Evolutionary conservation across 2,329 filamentous ascomycete species (phyloP).

Genomic region (Atkinsonella texensis): DNA sequence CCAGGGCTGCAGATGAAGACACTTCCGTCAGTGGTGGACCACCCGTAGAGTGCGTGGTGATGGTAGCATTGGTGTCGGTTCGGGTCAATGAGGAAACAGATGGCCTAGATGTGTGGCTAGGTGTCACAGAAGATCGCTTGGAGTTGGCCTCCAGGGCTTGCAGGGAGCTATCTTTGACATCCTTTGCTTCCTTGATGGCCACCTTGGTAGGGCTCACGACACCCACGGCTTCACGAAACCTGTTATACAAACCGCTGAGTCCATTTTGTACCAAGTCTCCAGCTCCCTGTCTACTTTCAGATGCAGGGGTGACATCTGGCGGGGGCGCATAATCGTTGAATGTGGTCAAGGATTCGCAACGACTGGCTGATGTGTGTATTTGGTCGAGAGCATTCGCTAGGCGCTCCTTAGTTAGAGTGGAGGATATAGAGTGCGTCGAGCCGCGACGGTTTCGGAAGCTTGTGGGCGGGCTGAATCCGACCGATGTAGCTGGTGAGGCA

Average conservation of each 20-base stretch:
- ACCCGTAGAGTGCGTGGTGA: slow-evolving; percentile 20
- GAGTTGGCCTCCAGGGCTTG: slow-evolving; percentile 21
- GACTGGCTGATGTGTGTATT: slow-evolving; percentile 82
- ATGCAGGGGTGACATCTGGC: slow-evolving; percentile 41
- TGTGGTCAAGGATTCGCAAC: slow-evolving; percentile 72
- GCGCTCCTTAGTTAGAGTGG: slow-evolving; percentile 52
- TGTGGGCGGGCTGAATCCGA: slow-evolving; percentile 16
- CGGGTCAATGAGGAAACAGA: slow-evolving; percentile 29
- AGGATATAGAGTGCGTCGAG: slow-evolving; percentile 29
- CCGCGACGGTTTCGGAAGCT: slow-evolving; percentile 24
- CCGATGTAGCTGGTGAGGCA: slow-evolving; percentile 15
- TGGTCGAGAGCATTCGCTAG: slow-evolving; percentile 69
- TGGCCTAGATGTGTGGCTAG: slow-evolving; percentile 28
- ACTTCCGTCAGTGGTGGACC: slow-evolving; percentile 20
- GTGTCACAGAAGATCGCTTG: slow-evolving; percentile 29
- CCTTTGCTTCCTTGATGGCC: slow-evolving; percentile 20
- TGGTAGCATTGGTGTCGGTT: slow-evolving; percentile 24
- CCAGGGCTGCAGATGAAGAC: slow-evolving; percentile 23
- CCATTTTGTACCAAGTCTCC: slow-evolving; percentile 73
- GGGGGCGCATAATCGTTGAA: slow-evolving; percentile 85
- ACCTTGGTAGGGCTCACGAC: slow-evolving; percentile 39
- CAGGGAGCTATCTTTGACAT: slow-evolving; percentile 23
- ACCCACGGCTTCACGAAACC: slow-evolving; percentile 72
- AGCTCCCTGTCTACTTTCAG: slow-evolving; percentile 58
- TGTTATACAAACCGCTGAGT: slow-evolving; percentile 77